Conservation (phyloP, 2,329 filamentous ascomycete genomes). For the Trichoderma aggressivum region DNA sequence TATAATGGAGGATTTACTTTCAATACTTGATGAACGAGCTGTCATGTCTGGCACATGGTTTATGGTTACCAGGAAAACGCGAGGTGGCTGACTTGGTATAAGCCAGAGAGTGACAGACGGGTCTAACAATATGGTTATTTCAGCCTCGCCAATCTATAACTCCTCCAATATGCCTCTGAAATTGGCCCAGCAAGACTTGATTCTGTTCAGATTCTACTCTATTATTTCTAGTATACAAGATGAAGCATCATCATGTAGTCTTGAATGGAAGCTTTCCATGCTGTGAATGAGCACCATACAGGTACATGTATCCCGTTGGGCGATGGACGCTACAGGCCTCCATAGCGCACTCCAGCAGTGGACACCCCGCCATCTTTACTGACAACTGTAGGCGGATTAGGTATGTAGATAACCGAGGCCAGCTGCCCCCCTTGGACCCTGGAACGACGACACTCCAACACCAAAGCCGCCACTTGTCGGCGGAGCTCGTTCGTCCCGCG, state of each 20-base stretch:
- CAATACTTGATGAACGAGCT: background rate
- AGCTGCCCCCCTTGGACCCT: background rate
- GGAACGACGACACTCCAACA: background rate
- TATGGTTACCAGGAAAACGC: background rate
- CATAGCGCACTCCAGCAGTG: background rate
- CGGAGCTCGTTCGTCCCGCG: background rate
- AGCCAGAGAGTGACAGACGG: background rate
- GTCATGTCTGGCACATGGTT: background rate
- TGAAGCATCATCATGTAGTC: background rate
- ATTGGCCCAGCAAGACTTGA: background rate
- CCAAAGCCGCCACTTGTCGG: background rate
- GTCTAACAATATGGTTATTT: background rate
- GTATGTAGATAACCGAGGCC: conserved; percentile 7
- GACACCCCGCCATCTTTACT: conserved; percentile 2
- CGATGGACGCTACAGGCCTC: background rate
- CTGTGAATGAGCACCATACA: background rate
- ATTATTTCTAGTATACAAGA: background rate
- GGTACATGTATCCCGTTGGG: background rate
- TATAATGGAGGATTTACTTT: background rate
- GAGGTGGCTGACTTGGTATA: background rate
- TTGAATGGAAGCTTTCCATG: too few species aligned
- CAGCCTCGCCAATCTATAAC: background rate
- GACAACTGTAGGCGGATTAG: conserved; percentile 1
- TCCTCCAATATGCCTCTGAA: background rate
- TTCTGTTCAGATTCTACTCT: too few species aligned